Evolutionary conservation across 148 eudicot species (phyloP), one percentile per base, ranked within the genome.

Genomic region (Amaranthus cruentus): DNA sequence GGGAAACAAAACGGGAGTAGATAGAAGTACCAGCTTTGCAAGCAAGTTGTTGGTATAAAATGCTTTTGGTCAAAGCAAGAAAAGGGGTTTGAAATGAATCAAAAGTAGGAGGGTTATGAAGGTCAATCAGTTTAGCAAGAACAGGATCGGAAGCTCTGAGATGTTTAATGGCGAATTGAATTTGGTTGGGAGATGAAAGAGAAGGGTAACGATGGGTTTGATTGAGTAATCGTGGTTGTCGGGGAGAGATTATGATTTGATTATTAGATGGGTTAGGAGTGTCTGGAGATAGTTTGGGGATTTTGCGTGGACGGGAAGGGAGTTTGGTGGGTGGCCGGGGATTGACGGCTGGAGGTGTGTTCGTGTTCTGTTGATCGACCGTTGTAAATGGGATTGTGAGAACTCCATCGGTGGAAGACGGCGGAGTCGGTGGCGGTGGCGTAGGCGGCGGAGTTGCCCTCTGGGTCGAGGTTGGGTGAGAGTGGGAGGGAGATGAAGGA

Each of bases 21-120:
- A 85, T 85, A 3, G 86, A 81, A 1, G 83, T 79, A 6, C 83
- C 90, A 47, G 90, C 90, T 62, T 85, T 87, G 80, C 73, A 87
- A 0, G 90, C 90, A n/a, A 87, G 81, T 43, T 87, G 90, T 57
- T 87, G 90, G 75, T 87, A 87, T 70, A 87, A 78, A 70, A 87
- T 87, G 74, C 82, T 76, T 62, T 73, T 85, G 68, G 83, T 48
- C 43, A 87, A 77, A 78, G 90, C 90, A 11, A 85, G 86, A 55
- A 87, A 87, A 0, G 90, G 90, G 51, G 90, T 59, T 65, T 82
- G 85, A 60, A 70, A 85, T 9, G 88, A 73, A 18, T 83, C 86
- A 78, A 87, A 84, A 0, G 83, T 70, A 0, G 88, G 90, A 6
- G 75, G 88, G 9, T 62, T 75, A 60, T 87, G 79, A 54, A 46